A percentile compares a stretch with the other conserved stretches of the same genome.
These are phyloP conservation scores for Physcia stellaris DNA, from an alignment of 495 filamentous ascomycete species.

Conservation along the genomic window DNA sequence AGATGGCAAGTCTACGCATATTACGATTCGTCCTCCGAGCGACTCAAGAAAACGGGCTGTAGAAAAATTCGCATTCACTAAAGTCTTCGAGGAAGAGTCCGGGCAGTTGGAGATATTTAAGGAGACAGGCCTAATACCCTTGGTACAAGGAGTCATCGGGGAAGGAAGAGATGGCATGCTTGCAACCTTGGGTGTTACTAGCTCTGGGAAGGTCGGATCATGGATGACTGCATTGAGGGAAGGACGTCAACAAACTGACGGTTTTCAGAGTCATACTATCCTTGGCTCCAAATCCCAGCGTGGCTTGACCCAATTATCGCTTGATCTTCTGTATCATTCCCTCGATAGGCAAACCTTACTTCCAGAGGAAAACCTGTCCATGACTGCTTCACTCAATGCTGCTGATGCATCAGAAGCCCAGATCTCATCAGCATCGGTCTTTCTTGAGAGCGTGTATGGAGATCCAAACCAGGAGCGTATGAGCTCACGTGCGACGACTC, in stretches of 20 bases:
- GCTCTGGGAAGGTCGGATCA: conserved; percentile 72
- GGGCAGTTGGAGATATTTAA: conserved; percentile 80
- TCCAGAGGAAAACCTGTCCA: conserved; percentile 40
- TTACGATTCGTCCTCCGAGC: conserved; percentile 74
- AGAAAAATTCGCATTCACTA: conserved; percentile 90
- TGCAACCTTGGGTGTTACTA: conserved; percentile 88
- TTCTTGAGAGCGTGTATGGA: conserved; percentile 67
- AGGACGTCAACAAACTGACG: too few relatives aligned
- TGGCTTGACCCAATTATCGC: conserved; percentile 79
- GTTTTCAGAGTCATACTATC: conserved; percentile 94
- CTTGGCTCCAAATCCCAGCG: conserved; percentile 75
- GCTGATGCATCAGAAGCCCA: conserved; percentile 75
- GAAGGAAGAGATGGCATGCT: conserved; percentile 79
- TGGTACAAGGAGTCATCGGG: conserved; percentile 67
- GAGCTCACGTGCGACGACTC: conserved; percentile 64
- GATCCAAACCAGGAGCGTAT: conserved; percentile 45
- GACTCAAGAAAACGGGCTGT: conserved; percentile 69
- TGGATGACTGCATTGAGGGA: too few relatives aligned
- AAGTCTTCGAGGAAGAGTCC: conserved; percentile 76
- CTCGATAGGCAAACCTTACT: conserved; percentile 51
- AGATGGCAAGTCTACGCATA: conserved; percentile 51
- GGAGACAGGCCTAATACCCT: conserved; percentile 56
- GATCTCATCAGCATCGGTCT: conserved; percentile 60
- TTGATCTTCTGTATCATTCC: conserved; percentile 79
- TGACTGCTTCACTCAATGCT: conserved; percentile 56